A percentile compares a stretch with the other conserved stretches of the same genome.
Evolutionary conservation across 768 basidiomycete species (phyloP).

Genomic region (Pulveroboletus ravenelii): DNA sequence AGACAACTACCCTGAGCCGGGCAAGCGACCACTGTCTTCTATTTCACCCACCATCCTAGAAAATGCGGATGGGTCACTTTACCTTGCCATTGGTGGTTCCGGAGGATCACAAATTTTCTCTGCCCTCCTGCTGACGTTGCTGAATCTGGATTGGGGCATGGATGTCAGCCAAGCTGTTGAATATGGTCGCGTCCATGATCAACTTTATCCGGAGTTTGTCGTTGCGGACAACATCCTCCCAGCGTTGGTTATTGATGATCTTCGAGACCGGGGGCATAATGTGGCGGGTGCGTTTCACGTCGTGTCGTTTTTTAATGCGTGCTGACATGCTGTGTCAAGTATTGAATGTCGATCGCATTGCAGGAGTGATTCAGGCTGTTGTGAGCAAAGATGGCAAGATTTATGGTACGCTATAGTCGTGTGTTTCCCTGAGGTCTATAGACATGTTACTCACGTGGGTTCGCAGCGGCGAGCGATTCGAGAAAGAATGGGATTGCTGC

Average conservation of each 20-base stretch:
- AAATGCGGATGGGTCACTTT: constrained; percentile 65
- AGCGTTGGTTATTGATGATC: constrained; percentile 45
- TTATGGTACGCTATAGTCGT: constrained; percentile 47
- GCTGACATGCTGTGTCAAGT: constrained; percentile 34
- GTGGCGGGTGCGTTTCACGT: constrained; percentile 46
- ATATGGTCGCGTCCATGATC: constrained; percentile 77
- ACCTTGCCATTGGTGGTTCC: constrained; percentile 73
- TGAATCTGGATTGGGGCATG: constrained; percentile 75
- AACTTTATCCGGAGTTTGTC: constrained; percentile 66
- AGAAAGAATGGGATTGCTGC: constrained; percentile 91
- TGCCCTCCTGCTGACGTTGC: constrained; percentile 70
- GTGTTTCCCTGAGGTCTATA: background rate
- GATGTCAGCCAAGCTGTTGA: constrained; percentile 82
- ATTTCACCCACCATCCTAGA: constrained; percentile 80
- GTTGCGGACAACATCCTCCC: constrained; percentile 63
- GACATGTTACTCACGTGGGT: background rate
- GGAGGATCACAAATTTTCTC: constrained; percentile 87
- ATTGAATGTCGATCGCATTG: constrained; percentile 62
- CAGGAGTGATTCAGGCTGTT: constrained; percentile 73
- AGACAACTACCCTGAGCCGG: constrained; percentile 87
- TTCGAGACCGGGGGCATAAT: constrained; percentile 65
- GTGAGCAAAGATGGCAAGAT: constrained; percentile 46
- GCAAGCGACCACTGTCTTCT: constrained; percentile 89
- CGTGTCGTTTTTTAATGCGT: background rate
- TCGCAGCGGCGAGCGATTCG: constrained; percentile 79